phyloP scores from a whole-genome alignment of 495 filamentous ascomycete species.

The Hyphodiscus hymeniophilus region DNA sequence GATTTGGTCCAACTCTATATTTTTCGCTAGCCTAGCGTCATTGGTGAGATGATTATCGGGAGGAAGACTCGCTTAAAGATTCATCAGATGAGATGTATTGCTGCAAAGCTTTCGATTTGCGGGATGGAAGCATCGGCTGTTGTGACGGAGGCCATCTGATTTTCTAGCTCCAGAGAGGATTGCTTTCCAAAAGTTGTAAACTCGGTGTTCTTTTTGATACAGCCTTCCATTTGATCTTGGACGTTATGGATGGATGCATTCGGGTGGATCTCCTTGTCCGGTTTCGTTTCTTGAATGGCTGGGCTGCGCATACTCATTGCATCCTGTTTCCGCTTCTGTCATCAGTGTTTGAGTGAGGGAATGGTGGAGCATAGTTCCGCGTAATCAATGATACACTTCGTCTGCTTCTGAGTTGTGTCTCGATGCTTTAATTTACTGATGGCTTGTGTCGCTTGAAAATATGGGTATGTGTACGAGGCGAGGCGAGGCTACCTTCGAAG shows the following conservation, averaged over 20 bases:
- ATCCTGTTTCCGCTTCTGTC: conserved; percentile 18
- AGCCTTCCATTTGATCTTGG: neutral
- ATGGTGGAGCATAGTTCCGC: conserved; percentile 12
- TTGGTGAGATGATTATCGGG: conserved; percentile 6
- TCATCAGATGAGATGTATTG: conserved; percentile 16
- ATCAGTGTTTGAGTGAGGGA: conserved; percentile 8
- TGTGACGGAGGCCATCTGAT: conserved; percentile 2
- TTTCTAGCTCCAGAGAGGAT: conserved; percentile 8
- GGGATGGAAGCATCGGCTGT: neutral
- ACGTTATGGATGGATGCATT: conserved; percentile 7
- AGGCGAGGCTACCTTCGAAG: neutral
- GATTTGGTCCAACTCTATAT: conserved; percentile 21
- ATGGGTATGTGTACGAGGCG: neutral
- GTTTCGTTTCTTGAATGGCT: neutral
- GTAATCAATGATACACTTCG: conserved; percentile 20
- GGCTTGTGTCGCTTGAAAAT: too few species aligned
- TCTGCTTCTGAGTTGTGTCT: neutral
- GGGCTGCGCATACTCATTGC: conserved; percentile 4
- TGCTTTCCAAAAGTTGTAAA: conserved; percentile 12
- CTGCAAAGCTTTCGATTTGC: conserved; percentile 16
- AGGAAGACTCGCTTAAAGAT: conserved; percentile 13
- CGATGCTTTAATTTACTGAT: neutral
- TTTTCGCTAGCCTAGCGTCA: conserved; percentile 22
- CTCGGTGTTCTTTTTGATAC: conserved; percentile 7
- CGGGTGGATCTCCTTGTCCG: conserved; percentile 7